Evolutionary conservation across 768 basidiomycete genomes (phyloP).

Genomic region (Lentinula sp.): DNA sequence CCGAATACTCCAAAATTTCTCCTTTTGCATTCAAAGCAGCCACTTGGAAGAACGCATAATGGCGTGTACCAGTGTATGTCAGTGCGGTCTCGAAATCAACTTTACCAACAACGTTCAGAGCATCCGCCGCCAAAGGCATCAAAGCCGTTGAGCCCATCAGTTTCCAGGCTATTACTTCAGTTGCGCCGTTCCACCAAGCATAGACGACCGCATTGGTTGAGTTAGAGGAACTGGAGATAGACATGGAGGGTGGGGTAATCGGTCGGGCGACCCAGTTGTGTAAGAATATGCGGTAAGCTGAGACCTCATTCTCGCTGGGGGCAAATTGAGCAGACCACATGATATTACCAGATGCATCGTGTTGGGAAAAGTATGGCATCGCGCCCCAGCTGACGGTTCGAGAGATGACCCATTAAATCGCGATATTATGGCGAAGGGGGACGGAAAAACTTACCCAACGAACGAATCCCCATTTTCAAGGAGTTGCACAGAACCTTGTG

Average conservation of each 20-base stretch:
- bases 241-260: neutral
- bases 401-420: neutral
- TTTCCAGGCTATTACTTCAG: constrained; percentile 2
- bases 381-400: neutral
- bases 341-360: neutral
- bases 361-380: constrained; percentile 2
- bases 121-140: neutral
- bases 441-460: neutral
- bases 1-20: neutral
- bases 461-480: neutral
- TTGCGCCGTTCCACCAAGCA: constrained; percentile 1
- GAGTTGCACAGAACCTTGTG: neutral
- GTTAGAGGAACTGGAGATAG: neutral
- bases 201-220: neutral
- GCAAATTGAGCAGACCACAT: constrained; percentile 4
- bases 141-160: constrained; percentile 4
- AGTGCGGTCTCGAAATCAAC: constrained; percentile 13
- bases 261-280: neutral
- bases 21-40: neutral
- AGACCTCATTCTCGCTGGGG: neutral
- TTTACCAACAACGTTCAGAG: neutral
- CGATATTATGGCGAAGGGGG: neutral
- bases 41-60: neutral
- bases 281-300: neutral
- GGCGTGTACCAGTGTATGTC: neutral